These are phyloP conservation scores for Casuarina glauca DNA, from an alignment of 306 rosid species.

Conservation along the genomic window DNA sequence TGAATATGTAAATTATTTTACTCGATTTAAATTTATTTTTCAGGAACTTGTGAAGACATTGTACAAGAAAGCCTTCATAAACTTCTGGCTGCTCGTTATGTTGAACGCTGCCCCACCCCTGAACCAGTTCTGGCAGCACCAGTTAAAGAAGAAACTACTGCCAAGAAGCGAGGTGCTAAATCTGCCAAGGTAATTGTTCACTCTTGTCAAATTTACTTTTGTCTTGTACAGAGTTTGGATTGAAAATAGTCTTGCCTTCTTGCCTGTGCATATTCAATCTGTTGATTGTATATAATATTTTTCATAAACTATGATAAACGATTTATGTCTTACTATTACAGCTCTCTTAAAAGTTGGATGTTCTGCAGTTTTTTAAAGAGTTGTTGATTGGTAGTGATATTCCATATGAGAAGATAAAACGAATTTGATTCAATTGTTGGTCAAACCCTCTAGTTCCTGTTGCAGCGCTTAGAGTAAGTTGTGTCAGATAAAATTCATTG, in stretches of 20 bases:
- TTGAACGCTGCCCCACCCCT: conserved; percentile 81
- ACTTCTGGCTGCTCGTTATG: conserved; percentile 56
- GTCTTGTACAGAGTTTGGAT: conserved; percentile 9
- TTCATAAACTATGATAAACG: neutral
- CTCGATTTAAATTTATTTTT: conserved; percentile 14
- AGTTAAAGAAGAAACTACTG: conserved; percentile 38
- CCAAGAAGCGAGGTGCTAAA: conserved; percentile 68
- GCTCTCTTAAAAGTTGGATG: neutral
- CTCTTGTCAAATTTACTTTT: conserved; percentile 21
- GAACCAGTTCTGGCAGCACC: conserved; percentile 53
- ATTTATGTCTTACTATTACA: neutral
- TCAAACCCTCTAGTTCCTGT: too few relatives aligned
- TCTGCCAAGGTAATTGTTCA: conserved; percentile 59
- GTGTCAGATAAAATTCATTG: neutral
- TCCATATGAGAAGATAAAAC: neutral
- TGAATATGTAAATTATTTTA: conserved; percentile 4
- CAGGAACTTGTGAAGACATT: conserved; percentile 49
- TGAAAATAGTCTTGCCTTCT: neutral
- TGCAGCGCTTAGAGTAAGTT: neutral
- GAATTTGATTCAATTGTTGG: neutral
- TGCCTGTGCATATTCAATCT: neutral
- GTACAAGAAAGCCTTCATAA: conserved; percentile 56
- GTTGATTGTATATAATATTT: neutral
- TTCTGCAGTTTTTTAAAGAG: neutral
- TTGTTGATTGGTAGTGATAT: neutral